Percentiles rank a stretch among this genome's conserved stretches.
Conservation (phyloP, 2,329 filamentous ascomycete species). For the Epichloe aotearoae region DNA sequence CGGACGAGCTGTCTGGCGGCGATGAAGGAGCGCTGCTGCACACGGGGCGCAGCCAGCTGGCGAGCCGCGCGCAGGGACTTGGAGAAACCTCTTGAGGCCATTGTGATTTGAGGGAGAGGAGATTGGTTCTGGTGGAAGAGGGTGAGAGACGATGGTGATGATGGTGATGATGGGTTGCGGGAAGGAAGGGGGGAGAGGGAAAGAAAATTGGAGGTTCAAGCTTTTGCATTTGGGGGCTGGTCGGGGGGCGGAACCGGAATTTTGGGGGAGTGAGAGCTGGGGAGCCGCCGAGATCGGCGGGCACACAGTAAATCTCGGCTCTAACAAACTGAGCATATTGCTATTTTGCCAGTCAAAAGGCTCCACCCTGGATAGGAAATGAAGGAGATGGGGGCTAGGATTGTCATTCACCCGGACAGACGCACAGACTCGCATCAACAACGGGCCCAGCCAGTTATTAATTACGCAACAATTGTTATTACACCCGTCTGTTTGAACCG, state of each 20-base stretch:
- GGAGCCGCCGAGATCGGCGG: no score
- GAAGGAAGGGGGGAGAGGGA: constrained; percentile 7
- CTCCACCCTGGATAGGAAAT: background rate
- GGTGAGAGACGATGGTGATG: constrained; percentile 12
- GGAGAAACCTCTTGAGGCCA: constrained; percentile 67
- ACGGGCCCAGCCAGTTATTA: no score
- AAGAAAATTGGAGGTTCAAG: constrained; percentile 9
- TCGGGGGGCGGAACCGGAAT: constrained; percentile 1
- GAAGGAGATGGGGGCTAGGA: background rate
- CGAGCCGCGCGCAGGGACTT: constrained; percentile 49
- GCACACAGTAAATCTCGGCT: no score
- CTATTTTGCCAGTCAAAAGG: no score
- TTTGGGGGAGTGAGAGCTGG: constrained; percentile 4
- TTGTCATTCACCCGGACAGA: no score
- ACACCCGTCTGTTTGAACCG: no score
- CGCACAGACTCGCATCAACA: no score
- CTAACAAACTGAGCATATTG: no score
- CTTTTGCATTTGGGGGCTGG: background rate
- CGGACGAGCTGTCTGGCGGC: constrained; percentile 44
- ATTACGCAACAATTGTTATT: no score
- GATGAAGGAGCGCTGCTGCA: constrained; percentile 50
- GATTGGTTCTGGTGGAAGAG: constrained; percentile 11
- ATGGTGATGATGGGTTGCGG: constrained; percentile 3
- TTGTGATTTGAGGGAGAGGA: constrained; percentile 30
- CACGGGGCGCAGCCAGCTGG: constrained; percentile 47